phyloP scores from a whole-genome alignment of 2,329 filamentous ascomycete genomes.

The Pseudogymnoascus sp. region DNA sequence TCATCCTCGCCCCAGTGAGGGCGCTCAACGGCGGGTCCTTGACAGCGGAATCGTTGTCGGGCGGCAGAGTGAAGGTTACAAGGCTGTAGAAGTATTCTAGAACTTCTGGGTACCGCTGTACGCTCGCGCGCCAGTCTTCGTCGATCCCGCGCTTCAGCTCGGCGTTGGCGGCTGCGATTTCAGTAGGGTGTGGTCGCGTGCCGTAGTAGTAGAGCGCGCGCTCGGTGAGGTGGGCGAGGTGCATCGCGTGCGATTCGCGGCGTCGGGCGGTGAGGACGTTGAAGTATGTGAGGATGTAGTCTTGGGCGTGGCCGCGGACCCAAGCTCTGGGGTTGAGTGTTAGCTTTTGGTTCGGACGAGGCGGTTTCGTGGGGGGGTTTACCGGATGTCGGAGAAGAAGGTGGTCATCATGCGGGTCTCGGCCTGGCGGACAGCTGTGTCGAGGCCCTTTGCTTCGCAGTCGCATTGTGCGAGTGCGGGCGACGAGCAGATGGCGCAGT shows the following conservation, averaged over 20 bases:
- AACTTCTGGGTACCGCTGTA: constrained; percentile 72
- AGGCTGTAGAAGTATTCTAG: constrained; percentile 71
- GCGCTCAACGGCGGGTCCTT: constrained; percentile 51
- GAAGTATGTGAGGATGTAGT: constrained; percentile 61
- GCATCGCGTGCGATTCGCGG: constrained; percentile 46
- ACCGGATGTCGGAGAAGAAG: constrained; percentile 58
- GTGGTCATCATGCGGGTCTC: constrained; percentile 56
- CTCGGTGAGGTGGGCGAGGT: constrained; percentile 47
- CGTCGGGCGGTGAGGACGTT: constrained; percentile 52
- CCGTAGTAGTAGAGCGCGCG: constrained; percentile 52
- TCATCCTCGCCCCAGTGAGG: constrained; percentile 19
- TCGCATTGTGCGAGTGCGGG: constrained; percentile 52
- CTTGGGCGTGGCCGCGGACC: constrained; percentile 58
- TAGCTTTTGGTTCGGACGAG: not conserved
- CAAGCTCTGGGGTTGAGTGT: constrained; percentile 39
- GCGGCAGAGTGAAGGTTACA: constrained; percentile 57
- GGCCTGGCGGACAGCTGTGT: constrained; percentile 54
- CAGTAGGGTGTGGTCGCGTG: constrained; percentile 48
- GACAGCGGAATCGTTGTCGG: constrained; percentile 51
- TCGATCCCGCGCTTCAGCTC: constrained; percentile 66
- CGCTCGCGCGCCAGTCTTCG: constrained; percentile 68
- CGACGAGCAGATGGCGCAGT: constrained; percentile 58
- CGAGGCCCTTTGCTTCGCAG: constrained; percentile 58
- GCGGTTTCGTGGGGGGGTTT: constrained; percentile 22
- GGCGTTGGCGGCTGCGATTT: constrained; percentile 57